Evolutionary conservation across 192 early-diverging fungal genomes (phyloP).

Genomic region (Podila horticola): DNA sequence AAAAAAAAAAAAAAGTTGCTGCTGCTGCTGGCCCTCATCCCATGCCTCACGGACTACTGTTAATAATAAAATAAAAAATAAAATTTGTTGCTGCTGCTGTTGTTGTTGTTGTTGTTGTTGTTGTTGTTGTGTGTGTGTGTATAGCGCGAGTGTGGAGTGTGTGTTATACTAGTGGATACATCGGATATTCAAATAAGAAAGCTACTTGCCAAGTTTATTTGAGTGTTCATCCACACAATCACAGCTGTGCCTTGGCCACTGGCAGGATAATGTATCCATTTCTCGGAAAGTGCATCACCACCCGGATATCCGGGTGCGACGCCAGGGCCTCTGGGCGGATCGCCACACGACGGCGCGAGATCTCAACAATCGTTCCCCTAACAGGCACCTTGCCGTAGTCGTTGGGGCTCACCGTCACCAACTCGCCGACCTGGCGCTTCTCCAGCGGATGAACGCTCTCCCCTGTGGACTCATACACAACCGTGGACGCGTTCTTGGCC

Average conservation of each 20-base stretch:
- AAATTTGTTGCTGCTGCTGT: no score
- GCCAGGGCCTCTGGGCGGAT: constrained; percentile 23
- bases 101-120: no score
- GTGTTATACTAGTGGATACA: no score
- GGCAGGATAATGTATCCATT: constrained; percentile 33
- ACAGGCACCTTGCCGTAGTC: constrained; percentile 57
- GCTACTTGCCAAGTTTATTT: no score
- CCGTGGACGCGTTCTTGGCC: constrained; percentile 7
- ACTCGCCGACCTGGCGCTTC: constrained; percentile 22
- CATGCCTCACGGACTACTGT: no score
- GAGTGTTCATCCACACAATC: background rate
- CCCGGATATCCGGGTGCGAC: constrained; percentile 6
- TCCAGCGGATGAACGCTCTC: constrained; percentile 3
- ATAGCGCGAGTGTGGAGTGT: no score
- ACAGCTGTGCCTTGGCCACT: constrained; percentile 15
- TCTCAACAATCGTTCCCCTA: constrained; percentile 33
- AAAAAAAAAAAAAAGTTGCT: no score
- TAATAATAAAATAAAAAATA: no score
- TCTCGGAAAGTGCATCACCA: constrained; percentile 41
- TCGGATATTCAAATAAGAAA: no score
- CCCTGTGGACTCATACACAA: background rate
- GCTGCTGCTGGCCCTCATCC: no score
- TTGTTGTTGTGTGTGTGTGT: no score
- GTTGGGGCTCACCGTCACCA: constrained; percentile 42
- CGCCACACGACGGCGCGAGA: background rate